Base-by-base conservation (phyloP, 78 protist genomes). In the Guillardia theta region DNA sequence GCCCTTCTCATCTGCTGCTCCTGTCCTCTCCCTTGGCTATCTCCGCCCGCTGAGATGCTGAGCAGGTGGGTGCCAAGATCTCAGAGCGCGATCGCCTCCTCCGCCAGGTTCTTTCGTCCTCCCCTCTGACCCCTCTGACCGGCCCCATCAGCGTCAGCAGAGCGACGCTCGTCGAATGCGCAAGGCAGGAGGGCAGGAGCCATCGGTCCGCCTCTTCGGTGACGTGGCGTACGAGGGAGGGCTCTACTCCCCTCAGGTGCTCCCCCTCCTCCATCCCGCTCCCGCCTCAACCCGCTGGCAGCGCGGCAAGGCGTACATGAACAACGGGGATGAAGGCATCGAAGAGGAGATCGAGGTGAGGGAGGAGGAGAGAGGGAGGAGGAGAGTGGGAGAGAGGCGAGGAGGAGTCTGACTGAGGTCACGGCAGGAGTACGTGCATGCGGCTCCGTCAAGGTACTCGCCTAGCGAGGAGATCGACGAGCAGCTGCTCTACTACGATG, bases 221-320 rank as follows among this genome's bases (percentile, higher is more conserved):
- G 70, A 58, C 70, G 70, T 58, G 70, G 70, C 70, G 70, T 58
- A 58, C 70, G 70, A 58, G 70, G 70, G 70, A 30, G 70, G 21
- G 27, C 6, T 58, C 4, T 58, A 58, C 6, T 58, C 70, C 39
- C 70, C 70, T 24, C 70, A 58, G 6, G 27, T 27, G 70, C 15
- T 10, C 58, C 30, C 30, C 58, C 30, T 15, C 30, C 58, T 50
- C 58, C 10, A 50, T 50, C 58, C 15, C 58, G 30, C 15, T 50
- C 15, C 15, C 10, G 15, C 30, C 58, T n/a, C n/a, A n/a, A n/a
- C 58, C 58, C 58, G 10, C 58, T 50, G 30, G 15, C 58, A 15
- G 30, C 30, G 58, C 58, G 15, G 30, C 30, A 15, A 15, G 30
- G 58, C 58, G 10, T 15, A 50, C 30, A 10, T 50, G 58, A 50